Evolutionary conservation across 768 basidiomycete species (phyloP).

Genomic region (Tulasnella sp.): DNA sequence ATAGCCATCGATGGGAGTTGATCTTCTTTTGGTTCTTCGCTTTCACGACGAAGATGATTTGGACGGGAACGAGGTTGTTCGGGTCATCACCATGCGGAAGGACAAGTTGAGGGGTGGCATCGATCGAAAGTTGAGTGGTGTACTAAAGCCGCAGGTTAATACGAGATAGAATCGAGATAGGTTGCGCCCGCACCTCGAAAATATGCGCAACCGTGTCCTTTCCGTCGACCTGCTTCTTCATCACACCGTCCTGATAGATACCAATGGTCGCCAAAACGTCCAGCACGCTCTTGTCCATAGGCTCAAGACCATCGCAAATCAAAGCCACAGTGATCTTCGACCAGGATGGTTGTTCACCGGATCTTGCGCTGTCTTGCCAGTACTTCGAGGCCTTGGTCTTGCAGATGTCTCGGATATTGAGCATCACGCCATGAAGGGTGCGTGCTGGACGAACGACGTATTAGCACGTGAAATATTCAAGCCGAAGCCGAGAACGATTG

Average conservation of each 20-base stretch:
- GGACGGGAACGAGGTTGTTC: constrained; percentile 89
- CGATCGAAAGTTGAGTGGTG: constrained; percentile 93
- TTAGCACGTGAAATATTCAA: constrained; percentile 35
- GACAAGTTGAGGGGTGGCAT: constrained; percentile 83
- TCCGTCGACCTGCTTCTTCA: constrained; percentile 74
- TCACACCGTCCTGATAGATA: constrained; percentile 90
- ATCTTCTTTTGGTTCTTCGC: constrained; percentile 96
- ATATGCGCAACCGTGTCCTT: constrained; percentile 91
- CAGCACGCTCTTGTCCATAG: constrained; percentile 86
- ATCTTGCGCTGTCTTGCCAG: constrained; percentile 78
- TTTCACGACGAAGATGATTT: constrained; percentile 86
- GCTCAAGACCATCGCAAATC: constrained; percentile 87
- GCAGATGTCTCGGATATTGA: constrained; percentile 96
- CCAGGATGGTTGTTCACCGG: constrained; percentile 79
- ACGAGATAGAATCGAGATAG: constrained; percentile 2
- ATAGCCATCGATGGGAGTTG: constrained; percentile 92
- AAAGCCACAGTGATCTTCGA: constrained; percentile 61
- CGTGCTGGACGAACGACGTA: constrained; percentile 40
- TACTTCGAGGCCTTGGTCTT: constrained; percentile 92
- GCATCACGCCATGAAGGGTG: constrained; percentile 92
- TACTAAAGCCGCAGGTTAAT: constrained; percentile 52
- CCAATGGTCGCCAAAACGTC: constrained; percentile 87
- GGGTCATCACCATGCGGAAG: constrained; percentile 85
- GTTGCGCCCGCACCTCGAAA: constrained; percentile 63
- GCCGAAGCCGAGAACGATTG: background rate